Evolutionary conservation across 768 basidiomycete species (phyloP), one percentile per base, ranked within the genome.

Genomic region (Lentinula edodes): DNA sequence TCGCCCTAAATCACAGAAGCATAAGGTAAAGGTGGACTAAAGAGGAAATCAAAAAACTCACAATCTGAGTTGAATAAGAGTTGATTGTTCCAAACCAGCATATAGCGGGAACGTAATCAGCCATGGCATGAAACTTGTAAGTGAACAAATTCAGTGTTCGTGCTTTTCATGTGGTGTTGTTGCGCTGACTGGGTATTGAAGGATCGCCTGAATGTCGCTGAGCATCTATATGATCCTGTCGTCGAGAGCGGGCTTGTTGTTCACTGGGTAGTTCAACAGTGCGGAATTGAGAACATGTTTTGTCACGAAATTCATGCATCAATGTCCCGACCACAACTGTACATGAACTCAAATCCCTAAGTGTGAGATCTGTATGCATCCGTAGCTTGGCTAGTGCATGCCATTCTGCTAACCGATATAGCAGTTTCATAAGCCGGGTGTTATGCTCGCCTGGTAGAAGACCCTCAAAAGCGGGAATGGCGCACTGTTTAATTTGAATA

Each of bases 1-100:
- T 80, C 76, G 1, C 74, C 73, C 77, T 79, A n/a, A n/a, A n/a
- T n/a, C n/a, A n/a, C n/a, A n/a, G n/a, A 36, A 12, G 38, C 16
- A n/a, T 13, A 35, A 6, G n/a, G n/a, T n/a, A n/a, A n/a, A n/a
- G n/a, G n/a, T n/a, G n/a, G n/a, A n/a, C n/a, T n/a, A n/a, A n/a
- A n/a, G n/a, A n/a, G n/a, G n/a, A n/a, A n/a, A n/a, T n/a, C n/a
- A n/a, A n/a, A 54, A 32, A 4, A 61, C 66, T 56, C 53, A 80
- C 78, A 7, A 68, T 54, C 36, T 76, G 72, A 1, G 75, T 79
- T 0, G 73, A 73, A 57, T 74, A 79, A 2, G 67, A 69, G 46
- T 80, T 74, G 2, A 72, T 72, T 0, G 74, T 75, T 0, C 79
- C 75, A 41, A 67, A 71, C 0, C 2, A 0, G 0, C 35, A 15